phyloP scores from a whole-genome alignment of 768 basidiomycete genomes.

The Panellus pusillus region DNA sequence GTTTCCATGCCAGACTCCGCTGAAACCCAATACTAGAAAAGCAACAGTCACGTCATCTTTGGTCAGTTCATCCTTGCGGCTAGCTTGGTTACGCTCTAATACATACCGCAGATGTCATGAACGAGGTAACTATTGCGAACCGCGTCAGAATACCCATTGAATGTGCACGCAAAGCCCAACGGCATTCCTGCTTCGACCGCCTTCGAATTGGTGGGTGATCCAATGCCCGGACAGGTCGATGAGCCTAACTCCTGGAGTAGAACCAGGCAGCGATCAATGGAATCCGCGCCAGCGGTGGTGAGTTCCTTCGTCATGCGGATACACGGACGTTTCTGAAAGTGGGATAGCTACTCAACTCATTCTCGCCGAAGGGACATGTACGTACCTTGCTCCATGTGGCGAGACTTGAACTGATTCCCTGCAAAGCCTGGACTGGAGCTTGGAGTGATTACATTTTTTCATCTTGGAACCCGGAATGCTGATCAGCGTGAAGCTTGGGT shows the following conservation, averaged over 20 bases:
- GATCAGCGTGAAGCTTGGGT: constrained; percentile 43
- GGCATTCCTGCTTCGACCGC: constrained; percentile 54
- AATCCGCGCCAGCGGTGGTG: constrained; percentile 53
- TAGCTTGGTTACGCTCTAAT: background rate
- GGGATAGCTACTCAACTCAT: constrained; percentile 43
- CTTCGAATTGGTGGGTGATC: constrained; percentile 43
- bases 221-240: background rate
- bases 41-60: constrained; percentile 57
- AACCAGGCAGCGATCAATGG: constrained; percentile 68
- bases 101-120: constrained; percentile 46
- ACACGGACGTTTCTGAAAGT: background rate
- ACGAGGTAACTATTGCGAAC: constrained; percentile 37
- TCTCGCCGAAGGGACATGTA: constrained; percentile 40
- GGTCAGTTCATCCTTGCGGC: constrained; percentile 29
- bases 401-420: background rate
- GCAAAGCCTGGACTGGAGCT: constrained; percentile 54
- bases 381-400: constrained; percentile 5
- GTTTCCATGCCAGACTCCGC: too few species aligned
- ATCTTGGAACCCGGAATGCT: background rate
- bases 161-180: constrained; percentile 37
- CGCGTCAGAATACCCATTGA: too few species aligned
- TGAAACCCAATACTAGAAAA: constrained; percentile 31
- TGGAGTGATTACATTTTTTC: constrained; percentile 41
- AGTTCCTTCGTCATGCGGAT: background rate
- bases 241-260: constrained; percentile 25